Percentiles rank a stretch among this genome's conserved stretches.
Evolutionary conservation across 2,329 filamentous ascomycete genomes (phyloP).

Genomic region (Biscogniauxia marginata): DNA sequence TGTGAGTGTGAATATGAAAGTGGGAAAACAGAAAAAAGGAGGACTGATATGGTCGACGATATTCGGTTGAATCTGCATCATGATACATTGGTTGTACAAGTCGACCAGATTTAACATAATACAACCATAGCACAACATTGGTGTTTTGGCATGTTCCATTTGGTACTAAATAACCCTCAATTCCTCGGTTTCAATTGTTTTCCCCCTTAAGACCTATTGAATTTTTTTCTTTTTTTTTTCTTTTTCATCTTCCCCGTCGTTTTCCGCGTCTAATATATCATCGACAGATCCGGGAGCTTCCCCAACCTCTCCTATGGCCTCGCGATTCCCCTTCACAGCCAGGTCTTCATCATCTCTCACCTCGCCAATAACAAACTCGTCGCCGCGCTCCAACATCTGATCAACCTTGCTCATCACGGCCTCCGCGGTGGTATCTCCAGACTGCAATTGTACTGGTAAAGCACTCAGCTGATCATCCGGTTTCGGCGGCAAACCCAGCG

Average conservation of each 20-base stretch:
- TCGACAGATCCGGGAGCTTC: conserved; percentile 21
- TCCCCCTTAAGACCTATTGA: no score
- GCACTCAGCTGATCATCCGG: conserved; percentile 37
- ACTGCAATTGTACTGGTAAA: conserved; percentile 25
- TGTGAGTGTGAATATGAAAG: conserved; percentile 5
- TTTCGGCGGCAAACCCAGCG: conserved; percentile 61
- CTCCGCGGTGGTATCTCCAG: conserved; percentile 29
- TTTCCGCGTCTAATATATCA: conserved; percentile 37
- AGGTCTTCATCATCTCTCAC: conserved; percentile 37
- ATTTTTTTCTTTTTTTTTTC: conserved; percentile 9
- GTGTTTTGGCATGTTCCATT: no score
- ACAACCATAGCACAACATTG: conserved; percentile 14
- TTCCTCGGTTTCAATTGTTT: no score
- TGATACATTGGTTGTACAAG: conserved; percentile 15
- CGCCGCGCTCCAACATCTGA: conserved; percentile 41
- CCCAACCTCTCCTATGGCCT: conserved; percentile 7
- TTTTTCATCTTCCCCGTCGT: conserved; percentile 25
- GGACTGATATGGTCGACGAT: conserved; percentile 4
- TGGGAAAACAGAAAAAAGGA: conserved; percentile 2
- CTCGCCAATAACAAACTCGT: conserved; percentile 48
- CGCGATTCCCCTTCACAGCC: conserved; percentile 38
- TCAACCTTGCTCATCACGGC: conserved; percentile 38
- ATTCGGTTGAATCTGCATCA: conserved; percentile 17
- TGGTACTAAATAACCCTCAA: no score
- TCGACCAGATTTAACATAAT: conserved; percentile 1